Conservation (phyloP, 1,284 basidiomycete genomes). For the Ganoderma leucocontextum region DNA sequence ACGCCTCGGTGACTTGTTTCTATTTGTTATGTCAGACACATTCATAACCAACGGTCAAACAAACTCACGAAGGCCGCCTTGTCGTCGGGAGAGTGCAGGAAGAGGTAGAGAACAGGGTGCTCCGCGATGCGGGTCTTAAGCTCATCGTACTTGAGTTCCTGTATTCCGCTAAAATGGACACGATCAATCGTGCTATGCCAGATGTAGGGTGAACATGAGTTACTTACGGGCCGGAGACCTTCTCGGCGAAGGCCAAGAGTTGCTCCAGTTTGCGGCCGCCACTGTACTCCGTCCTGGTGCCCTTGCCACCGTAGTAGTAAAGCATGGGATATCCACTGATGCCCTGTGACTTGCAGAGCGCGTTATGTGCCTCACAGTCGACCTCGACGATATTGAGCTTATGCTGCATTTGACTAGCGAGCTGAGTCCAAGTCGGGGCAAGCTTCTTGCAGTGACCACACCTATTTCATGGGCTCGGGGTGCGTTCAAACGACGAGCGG, state of each 20-base stretch:
- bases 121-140: conserved; percentile 59
- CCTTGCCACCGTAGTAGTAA: conserved; percentile 62
- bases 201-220: not conserved
- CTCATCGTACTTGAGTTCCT: conserved; percentile 58
- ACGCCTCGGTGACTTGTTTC: conserved; percentile 56
- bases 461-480: conserved; percentile 43
- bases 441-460: conserved; percentile 94
- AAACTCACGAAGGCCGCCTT: conserved; percentile 52
- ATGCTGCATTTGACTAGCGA: conserved; percentile 74
- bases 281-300: conserved; percentile 70
- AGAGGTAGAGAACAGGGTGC: conserved; percentile 77
- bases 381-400: conserved; percentile 84
- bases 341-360: conserved; percentile 70
- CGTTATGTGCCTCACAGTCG: conserved; percentile 81
- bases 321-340: conserved; percentile 86
- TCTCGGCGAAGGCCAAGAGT: conserved; percentile 76
- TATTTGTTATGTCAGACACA: conserved; percentile 35
- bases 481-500: not conserved
- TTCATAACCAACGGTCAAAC: not conserved
- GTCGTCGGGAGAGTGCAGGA: conserved; percentile 66
- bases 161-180: conserved; percentile 47
- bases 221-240: conserved; percentile 50
- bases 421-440: conserved; percentile 79
- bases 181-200: conserved; percentile 17
- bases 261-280: conserved; percentile 74